A percentile compares a stretch with the other conserved stretches of the same genome.
phyloP scores from a whole-genome alignment of 1,284 basidiomycete genomes.

The Cryptococcus sp. region DNA sequence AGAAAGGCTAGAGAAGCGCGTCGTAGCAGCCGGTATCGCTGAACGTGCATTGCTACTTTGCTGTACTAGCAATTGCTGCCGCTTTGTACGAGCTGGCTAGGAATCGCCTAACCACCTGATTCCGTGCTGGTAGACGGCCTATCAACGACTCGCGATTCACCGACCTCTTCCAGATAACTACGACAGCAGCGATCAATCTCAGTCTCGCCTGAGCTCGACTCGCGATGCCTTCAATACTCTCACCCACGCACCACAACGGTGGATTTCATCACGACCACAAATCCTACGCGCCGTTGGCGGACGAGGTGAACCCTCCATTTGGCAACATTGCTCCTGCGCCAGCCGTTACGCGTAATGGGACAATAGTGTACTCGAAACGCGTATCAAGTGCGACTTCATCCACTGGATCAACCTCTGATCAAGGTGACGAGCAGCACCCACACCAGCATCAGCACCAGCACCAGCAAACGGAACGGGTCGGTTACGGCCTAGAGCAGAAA shows the following conservation, averaged over 20 bases:
- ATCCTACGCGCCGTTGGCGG: constrained; percentile 43
- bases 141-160: no score
- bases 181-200: no score
- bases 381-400: constrained; percentile 8
- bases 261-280: constrained; percentile 1
- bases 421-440: constrained; percentile 12
- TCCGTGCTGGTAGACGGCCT: no score
- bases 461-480: constrained; percentile 1
- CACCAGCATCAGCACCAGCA: no score
- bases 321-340: constrained; percentile 31
- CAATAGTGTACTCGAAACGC: constrained; percentile 36
- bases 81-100: no score
- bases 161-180: no score
- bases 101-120: no score
- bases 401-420: constrained; percentile 9
- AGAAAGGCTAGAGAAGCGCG: no score
- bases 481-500: background rate
- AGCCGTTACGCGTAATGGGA: constrained; percentile 36
- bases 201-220: background rate
- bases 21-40: no score
- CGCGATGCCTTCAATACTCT: constrained; percentile 34
- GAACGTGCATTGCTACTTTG: no score
- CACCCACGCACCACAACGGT: constrained; percentile 9
- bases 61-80: no score
- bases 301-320: constrained; percentile 40